Percentiles rank a stretch among this genome's conserved stretches.
Conservation (phyloP, 2,329 filamentous ascomycete genomes). For the Zasmidium angulare region DNA sequence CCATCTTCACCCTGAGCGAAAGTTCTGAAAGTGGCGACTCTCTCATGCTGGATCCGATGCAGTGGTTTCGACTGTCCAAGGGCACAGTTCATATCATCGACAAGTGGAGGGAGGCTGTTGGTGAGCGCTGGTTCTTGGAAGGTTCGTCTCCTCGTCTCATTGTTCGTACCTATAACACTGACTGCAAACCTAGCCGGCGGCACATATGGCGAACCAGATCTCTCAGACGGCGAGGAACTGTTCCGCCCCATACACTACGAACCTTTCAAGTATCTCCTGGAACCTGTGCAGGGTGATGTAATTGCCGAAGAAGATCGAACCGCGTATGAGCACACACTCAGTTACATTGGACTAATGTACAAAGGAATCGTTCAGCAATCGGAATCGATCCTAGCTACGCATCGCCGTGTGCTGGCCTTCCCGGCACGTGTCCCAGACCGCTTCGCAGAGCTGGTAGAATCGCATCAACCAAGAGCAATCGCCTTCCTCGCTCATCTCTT, state of each 20-base stretch:
- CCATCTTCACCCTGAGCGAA: slow-evolving; percentile 24
- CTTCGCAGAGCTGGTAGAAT: slow-evolving; percentile 22
- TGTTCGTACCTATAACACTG: background rate
- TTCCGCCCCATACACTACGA: slow-evolving; percentile 13
- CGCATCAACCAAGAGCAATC: slow-evolving; percentile 21
- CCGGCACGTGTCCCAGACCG: slow-evolving; percentile 18
- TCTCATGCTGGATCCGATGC: slow-evolving; percentile 17
- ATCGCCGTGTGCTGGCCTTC: slow-evolving; percentile 24
- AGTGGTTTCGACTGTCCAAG: slow-evolving; percentile 24
- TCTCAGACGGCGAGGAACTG: slow-evolving; percentile 13
- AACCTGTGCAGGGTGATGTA: slow-evolving; percentile 14
- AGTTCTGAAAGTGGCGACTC: slow-evolving; percentile 7
- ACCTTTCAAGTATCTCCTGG: slow-evolving; percentile 19
- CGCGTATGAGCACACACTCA: slow-evolving; percentile 22
- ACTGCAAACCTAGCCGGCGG: slow-evolving; percentile 11
- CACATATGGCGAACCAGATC: slow-evolving; percentile 22
- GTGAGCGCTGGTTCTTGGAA: slow-evolving; percentile 16
- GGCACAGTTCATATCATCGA: slow-evolving; percentile 17
- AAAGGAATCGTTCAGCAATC: slow-evolving; percentile 18
- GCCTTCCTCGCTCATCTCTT: slow-evolving; percentile 27
- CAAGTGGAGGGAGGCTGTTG: slow-evolving; percentile 11
- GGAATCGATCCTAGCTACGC: slow-evolving; percentile 20
- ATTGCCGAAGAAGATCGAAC: slow-evolving; percentile 20
- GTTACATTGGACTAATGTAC: slow-evolving; percentile 28
- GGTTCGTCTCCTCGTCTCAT: background rate